phyloP scores from a whole-genome alignment of 176 grass and related monocot genomes.

The Chloris gayana region DNA sequence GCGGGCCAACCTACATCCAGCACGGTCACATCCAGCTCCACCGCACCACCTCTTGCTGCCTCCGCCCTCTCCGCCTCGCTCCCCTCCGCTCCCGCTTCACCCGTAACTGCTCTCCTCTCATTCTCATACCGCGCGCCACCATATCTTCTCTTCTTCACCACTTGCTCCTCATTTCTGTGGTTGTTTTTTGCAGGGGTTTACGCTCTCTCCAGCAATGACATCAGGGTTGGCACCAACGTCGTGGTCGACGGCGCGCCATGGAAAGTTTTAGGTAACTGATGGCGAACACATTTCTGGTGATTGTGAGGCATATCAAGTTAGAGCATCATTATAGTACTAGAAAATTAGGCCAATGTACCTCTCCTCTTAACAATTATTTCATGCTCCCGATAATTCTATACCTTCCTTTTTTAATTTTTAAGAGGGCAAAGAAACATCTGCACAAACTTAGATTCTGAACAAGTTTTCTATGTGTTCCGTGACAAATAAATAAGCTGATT shows the following conservation, averaged over 20 bases:
- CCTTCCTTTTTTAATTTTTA: no score
- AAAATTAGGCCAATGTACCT: conserved; percentile 10
- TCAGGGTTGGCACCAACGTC: conserved; percentile 78
- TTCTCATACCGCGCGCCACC: neutral
- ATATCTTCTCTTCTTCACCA: neutral
- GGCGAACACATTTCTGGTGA: neutral
- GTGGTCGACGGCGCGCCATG: conserved; percentile 89
- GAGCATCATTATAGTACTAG: no score
- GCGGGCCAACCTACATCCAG: conserved; percentile 28
- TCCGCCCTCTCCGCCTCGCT: conserved; percentile 19
- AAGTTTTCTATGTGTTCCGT: neutral
- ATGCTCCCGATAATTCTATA: neutral
- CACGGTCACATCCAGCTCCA: conserved; percentile 23
- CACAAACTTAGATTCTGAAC: neutral
- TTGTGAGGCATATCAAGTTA: neutral
- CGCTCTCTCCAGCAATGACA: conserved; percentile 89
- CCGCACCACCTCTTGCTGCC: neutral
- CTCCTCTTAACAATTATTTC: neutral
- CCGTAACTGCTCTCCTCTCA: conserved; percentile 19
- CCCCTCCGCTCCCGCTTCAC: conserved; percentile 40
- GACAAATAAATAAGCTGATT: neutral
- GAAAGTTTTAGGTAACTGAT: conserved; percentile 77
- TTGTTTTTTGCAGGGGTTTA: conserved; percentile 60
- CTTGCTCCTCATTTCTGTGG: neutral
- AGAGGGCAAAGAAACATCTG: no score